Percentiles rank a stretch among this genome's conserved stretches.
Evolutionary conservation across 164 flowering plant genomes (phyloP).

Genomic region (Stephania yunnanensis): DNA sequence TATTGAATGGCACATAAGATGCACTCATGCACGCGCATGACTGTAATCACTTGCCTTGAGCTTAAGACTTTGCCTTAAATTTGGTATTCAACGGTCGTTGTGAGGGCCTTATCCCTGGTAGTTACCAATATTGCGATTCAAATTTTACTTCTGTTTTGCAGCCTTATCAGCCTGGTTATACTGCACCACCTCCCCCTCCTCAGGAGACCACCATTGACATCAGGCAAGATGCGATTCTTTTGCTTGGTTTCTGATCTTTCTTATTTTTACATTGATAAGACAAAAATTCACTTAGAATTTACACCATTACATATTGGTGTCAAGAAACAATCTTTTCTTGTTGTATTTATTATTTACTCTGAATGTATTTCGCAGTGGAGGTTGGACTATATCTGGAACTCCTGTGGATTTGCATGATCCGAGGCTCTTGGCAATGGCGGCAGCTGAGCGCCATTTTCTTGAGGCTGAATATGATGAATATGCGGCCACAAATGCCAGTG

Average conservation of each 20-base stretch:
- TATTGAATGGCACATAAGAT: not conserved
- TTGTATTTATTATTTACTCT: not conserved
- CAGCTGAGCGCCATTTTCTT: slow-evolving; percentile 72
- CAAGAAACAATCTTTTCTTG: not conserved
- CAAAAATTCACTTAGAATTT: not conserved
- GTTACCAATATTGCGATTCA: not conserved
- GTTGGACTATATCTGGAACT: slow-evolving; percentile 82
- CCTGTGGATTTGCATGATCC: slow-evolving; percentile 80
- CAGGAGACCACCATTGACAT: slow-evolving; percentile 76
- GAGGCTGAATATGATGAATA: slow-evolving; percentile 90
- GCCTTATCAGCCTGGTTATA: slow-evolving; percentile 84
- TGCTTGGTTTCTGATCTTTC: not conserved
- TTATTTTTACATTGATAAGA: not conserved
- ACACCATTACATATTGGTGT: not conserved
- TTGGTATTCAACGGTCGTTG: not conserved
- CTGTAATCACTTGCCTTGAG: not conserved
- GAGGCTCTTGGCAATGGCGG: slow-evolving; percentile 90
- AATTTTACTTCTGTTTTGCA: slow-evolving; percentile 15
- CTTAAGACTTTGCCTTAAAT: not conserved
- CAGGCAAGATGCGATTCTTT: slow-evolving; percentile 34
- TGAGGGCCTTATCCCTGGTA: too few relatives aligned
- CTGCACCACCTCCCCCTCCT: slow-evolving; percentile 51
- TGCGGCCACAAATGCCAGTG: slow-evolving; percentile 72
- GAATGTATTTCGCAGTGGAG: slow-evolving; percentile 50
- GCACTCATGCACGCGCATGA: not conserved